Evolutionary conservation across 106 monocot species (phyloP).

Genomic region (Dendrobium chrysotoxum): DNA sequence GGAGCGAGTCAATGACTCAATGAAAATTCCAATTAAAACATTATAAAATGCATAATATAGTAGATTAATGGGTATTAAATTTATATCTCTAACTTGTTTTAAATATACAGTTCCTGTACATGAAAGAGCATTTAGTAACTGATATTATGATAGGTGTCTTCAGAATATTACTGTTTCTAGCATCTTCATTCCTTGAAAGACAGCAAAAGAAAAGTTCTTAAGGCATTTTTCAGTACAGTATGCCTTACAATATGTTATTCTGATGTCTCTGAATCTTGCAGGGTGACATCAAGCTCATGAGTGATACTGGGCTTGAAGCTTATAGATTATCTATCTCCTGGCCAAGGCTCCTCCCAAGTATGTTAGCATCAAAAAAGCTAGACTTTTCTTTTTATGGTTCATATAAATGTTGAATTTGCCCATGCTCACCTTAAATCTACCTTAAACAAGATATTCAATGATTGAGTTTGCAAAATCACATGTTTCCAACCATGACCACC

Average conservation of each 20-base stretch:
- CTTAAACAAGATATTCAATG: neutral
- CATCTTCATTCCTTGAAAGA: neutral
- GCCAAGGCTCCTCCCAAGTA: constrained; percentile 75
- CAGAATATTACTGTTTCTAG: neutral
- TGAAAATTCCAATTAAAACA: neutral
- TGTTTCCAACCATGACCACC: neutral
- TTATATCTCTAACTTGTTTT: neutral
- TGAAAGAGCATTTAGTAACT: neutral
- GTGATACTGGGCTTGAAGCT: constrained; percentile 46
- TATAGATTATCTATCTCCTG: constrained; percentile 79
- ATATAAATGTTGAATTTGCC: neutral
- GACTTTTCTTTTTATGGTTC: neutral
- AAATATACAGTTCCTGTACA: neutral
- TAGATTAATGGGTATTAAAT: neutral
- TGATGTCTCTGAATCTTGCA: constrained; percentile 1
- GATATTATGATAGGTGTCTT: neutral
- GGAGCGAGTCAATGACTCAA: neutral
- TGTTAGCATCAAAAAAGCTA: neutral
- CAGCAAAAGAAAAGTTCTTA: neutral
- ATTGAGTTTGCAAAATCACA: neutral
- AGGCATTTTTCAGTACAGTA: neutral
- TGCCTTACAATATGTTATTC: neutral
- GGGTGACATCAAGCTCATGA: constrained; percentile 67
- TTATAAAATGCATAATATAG: neutral
- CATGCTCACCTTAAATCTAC: neutral